Base-by-base conservation (phyloP, 179 eudicot species). In the Pouteria campechiana region DNA sequence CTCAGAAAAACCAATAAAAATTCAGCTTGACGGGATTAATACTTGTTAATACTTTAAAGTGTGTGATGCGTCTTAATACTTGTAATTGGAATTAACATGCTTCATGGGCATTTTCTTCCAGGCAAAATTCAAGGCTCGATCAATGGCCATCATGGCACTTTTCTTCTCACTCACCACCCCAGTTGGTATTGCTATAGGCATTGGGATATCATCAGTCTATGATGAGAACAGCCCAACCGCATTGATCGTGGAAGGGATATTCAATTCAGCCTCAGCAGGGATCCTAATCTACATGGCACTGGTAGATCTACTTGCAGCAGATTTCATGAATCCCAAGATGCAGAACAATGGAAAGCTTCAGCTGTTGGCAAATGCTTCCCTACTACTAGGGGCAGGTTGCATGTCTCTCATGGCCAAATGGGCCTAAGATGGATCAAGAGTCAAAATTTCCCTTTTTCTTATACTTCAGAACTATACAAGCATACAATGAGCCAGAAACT, bases 211-310 rank as follows among this genome's bases (percentile, higher is more conserved):
- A 13, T 50, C 25, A 18, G 35, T 23, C 9, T 59, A 59, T 22
- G 10, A 52, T 0, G 64, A 52, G 21, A 52, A 43, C 13, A 52
- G 64, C 37, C 58, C 58, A 3, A 52, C 41, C 2, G 58, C 64
- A 21, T 46, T 59, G 6, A 37, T 52, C 9, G 35, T 45, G 6
- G 40, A 59, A 44, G 64, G 64, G 18, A 6, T 51, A 19, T 37
- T 59, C 33, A 59, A 52, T 19, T 38, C 58, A 1, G 52, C 58
- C 2, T 50, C 64, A 1, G 57, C 64, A 8, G 64, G 64, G n/a
- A 59, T 59, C 25, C 22, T 59, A n/a, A 23, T 59, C 1, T 59
- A 59, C 39, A 59, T 59, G 64, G 43, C 64, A 6, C 58, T 59
- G 1, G 64, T 59, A 10, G 64, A 59, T 46, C 45, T 59, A 11